Evolutionary conservation across 805 yeast species (phyloP).

Genomic region (Yarrowia sp.): DNA sequence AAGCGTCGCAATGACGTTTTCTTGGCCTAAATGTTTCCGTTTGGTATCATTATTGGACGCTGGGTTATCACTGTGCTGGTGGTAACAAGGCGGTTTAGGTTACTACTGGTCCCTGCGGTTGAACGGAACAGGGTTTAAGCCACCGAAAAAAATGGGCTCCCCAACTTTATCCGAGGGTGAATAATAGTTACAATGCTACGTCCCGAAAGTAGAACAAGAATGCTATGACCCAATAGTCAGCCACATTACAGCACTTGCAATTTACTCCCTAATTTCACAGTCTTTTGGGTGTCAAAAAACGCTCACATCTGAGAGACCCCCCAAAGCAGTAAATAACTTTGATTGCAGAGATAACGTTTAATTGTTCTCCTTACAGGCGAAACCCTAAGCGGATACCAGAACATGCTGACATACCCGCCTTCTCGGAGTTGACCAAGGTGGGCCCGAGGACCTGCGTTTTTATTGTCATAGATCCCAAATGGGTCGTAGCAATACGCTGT

Average conservation of each 20-base stretch:
- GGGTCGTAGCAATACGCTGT: not conserved
- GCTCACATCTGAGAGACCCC: too few species aligned
- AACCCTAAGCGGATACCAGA: not conserved
- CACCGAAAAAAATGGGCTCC: not conserved
- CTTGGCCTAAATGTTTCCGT: not conserved
- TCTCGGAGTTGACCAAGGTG: too few species aligned
- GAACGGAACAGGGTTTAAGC: constrained; percentile 1
- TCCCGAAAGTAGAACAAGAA: not conserved
- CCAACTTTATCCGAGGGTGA: not conserved
- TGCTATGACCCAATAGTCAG: too few species aligned
- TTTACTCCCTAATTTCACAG: too few species aligned
- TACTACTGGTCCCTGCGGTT: not conserved
- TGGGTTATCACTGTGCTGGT: not conserved
- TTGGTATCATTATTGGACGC: not conserved
- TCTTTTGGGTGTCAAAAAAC: not conserved
- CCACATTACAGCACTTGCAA: too few species aligned
- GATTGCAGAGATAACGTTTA: not conserved
- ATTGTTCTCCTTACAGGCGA: constrained; percentile 7
- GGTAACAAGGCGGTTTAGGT: not conserved
- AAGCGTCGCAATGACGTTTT: not conserved
- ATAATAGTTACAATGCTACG: not conserved
- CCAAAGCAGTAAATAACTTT: too few species aligned
- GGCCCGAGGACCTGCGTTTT: too few species aligned
- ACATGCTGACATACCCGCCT: not conserved
- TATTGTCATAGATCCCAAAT: not conserved